A percentile compares a stretch with the other conserved stretches of the same genome.
These are phyloP conservation scores for Penicillium brevicompactum DNA, from an alignment of 2,329 filamentous ascomycete genomes.

Conservation along the genomic window DNA sequence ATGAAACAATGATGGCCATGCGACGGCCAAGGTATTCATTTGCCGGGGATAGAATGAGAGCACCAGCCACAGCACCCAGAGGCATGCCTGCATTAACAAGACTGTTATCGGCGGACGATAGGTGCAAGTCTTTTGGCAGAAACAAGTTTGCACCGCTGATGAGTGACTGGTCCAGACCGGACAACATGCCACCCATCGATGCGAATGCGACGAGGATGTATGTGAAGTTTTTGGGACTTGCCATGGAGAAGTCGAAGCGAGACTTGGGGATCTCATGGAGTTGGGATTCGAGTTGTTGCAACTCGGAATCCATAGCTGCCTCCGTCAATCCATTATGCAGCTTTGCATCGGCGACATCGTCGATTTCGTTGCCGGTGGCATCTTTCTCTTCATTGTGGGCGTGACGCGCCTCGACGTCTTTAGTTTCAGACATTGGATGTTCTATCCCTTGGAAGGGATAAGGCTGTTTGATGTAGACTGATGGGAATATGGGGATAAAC, in stretches of 20 bases:
- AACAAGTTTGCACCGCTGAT: conserved; percentile 69
- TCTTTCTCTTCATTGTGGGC: conserved; percentile 27
- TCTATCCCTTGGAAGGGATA: conserved; percentile 3
- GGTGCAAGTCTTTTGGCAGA: conserved; percentile 60
- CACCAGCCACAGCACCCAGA: conserved; percentile 70
- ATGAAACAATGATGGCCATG: conserved; percentile 69
- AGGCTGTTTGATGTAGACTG: not conserved
- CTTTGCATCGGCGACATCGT: conserved; percentile 30
- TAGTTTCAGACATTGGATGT: conserved; percentile 20
- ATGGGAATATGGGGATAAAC: no score
- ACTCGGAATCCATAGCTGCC: conserved; percentile 35
- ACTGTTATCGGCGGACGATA: conserved; percentile 61
- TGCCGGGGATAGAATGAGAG: conserved; percentile 64
- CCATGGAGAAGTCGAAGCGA: conserved; percentile 55
- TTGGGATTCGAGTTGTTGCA: conserved; percentile 32
- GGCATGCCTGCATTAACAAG: conserved; percentile 72
- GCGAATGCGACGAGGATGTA: conserved; percentile 70
- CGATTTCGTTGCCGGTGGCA: conserved; percentile 26
- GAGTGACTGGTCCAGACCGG: conserved; percentile 71
- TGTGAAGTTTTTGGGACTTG: conserved; percentile 66
- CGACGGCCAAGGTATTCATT: conserved; percentile 69
- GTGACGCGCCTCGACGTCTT: conserved; percentile 31
- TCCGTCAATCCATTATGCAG: conserved; percentile 25
- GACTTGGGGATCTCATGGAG: conserved; percentile 22
- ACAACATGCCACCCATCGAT: conserved; percentile 74